A percentile compares a stretch with the other conserved stretches of the same genome.
Conservation (phyloP, 192 early-diverging fungal genomes). For the Backusella circina region DNA sequence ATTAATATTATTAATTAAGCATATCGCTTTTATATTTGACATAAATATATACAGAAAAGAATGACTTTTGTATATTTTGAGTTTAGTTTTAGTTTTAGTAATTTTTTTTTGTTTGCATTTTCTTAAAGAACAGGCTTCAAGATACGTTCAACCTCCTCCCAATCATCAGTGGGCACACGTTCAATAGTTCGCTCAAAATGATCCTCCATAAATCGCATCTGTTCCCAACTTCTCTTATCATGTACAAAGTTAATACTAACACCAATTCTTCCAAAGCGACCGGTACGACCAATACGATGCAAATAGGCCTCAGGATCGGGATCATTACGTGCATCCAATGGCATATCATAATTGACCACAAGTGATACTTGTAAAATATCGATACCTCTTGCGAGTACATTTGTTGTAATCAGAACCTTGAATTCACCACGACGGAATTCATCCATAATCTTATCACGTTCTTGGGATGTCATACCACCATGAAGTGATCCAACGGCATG, state of each 20-base stretch:
- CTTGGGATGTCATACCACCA: constrained; percentile 64
- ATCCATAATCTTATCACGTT: constrained; percentile 90
- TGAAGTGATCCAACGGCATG: constrained; percentile 83
- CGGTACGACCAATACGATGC: constrained; percentile 97
- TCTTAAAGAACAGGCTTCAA: constrained; percentile 72
- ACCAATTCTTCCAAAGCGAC: constrained; percentile 92
- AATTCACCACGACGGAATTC: constrained; percentile 83
- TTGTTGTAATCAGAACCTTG: constrained; percentile 96
- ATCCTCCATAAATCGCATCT: constrained; percentile 81
- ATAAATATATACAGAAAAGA: no score
- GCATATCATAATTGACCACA: constrained; percentile 97
- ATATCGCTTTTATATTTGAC: no score
- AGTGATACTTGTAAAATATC: constrained; percentile 93
- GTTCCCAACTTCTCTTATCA: constrained; percentile 62
- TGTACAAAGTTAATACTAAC: constrained; percentile 96
- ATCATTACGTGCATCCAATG: constrained; percentile 51
- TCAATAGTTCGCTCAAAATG: constrained; percentile 80
- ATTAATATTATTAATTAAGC: no score
- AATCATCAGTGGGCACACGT: constrained; percentile 80
- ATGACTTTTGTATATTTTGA: no score
- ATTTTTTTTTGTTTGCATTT: no score
- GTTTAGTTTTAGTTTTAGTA: no score
- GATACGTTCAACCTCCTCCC: constrained; percentile 78
- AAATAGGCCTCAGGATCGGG: constrained; percentile 94
- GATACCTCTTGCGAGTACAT: constrained; percentile 95